Evolutionary conservation across 2,329 filamentous ascomycete species (phyloP).

Genomic region (Ophiostoma australiae): DNA sequence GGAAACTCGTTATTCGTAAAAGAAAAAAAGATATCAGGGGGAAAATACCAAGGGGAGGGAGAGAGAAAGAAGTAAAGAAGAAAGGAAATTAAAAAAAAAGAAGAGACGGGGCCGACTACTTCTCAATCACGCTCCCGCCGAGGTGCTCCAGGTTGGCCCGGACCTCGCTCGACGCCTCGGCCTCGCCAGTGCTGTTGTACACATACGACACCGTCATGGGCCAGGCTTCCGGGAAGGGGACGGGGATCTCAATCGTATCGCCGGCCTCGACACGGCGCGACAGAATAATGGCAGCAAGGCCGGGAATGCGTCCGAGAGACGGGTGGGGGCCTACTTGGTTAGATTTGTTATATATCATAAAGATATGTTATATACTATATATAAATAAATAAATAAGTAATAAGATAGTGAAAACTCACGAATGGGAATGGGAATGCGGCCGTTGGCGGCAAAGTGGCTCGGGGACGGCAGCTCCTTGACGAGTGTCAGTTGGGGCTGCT

Average conservation of each 20-base stretch:
- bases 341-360: neutral
- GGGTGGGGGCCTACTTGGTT: conserved; percentile 43
- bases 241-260: conserved; percentile 53
- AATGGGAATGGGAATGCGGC: conserved; percentile 40
- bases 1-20: conserved; percentile 2
- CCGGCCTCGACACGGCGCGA: conserved; percentile 49
- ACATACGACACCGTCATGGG: conserved; percentile 50
- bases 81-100: neutral
- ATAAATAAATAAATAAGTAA: neutral
- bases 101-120: neutral
- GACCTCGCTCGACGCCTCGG: conserved; percentile 40
- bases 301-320: conserved; percentile 47
- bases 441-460: conserved; percentile 16
- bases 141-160: conserved; percentile 52
- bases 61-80: neutral
- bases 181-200: conserved; percentile 47
- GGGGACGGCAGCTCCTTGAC: conserved; percentile 13
- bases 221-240: conserved; percentile 56
- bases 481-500: neutral
- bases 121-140: conserved; percentile 38
- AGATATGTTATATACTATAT: neutral
- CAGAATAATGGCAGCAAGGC: conserved; percentile 51
- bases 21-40: neutral
- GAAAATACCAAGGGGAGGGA: neutral
- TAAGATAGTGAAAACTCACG: conserved; percentile 37